phyloP scores from a whole-genome alignment of 306 rosid species.

The Quercus bicolor region DNA sequence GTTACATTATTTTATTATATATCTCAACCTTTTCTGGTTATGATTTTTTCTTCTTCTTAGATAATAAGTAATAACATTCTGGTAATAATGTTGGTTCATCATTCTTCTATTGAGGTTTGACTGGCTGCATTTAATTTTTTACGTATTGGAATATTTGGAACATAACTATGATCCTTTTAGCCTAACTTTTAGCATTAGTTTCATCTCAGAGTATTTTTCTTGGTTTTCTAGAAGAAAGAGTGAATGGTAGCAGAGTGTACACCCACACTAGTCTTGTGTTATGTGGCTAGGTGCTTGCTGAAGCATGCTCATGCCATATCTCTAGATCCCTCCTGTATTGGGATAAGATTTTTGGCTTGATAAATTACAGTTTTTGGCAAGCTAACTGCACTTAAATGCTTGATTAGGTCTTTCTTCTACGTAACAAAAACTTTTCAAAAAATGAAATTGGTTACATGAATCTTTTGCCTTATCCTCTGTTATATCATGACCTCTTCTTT shows the following conservation, averaged over 20 bases:
- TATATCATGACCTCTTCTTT: background rate
- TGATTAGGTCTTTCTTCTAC: background rate
- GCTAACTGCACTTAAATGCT: background rate
- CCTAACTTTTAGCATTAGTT: background rate
- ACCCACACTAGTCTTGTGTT: no score
- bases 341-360: background rate
- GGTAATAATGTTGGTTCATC: no score
- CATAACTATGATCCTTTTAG: background rate
- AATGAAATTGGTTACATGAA: background rate
- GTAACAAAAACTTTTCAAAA: background rate
- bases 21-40: no score
- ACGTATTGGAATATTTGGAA: background rate
- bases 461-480: background rate
- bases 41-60: no score
- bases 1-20: no score
- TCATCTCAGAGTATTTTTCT: no score
- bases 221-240: background rate
- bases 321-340: background rate
- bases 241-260: no score
- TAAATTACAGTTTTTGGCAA: no score
- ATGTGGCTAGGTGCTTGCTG: background rate
- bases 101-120: background rate
- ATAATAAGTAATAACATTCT: no score
- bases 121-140: background rate
- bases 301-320: background rate